phyloP scores from a whole-genome alignment of 306 rosid genomes.

The Benincasa hispida region DNA sequence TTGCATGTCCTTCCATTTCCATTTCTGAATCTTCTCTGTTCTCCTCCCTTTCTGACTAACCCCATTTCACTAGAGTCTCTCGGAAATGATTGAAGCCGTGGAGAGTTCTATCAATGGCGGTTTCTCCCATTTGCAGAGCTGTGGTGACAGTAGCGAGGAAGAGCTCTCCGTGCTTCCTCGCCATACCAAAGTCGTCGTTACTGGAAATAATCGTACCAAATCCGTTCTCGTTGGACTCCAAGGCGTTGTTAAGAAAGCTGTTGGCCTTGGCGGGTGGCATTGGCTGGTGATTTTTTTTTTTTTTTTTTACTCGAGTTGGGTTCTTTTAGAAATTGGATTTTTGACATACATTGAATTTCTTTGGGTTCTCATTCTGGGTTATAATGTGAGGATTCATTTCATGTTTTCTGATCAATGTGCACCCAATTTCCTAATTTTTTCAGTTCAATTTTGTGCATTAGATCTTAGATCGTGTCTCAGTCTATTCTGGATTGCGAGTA shows the following conservation, averaged over 20 bases:
- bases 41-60: neutral
- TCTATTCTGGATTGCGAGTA: neutral
- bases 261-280: slow-evolving; percentile 97
- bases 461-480: neutral
- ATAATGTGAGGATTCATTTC: neutral
- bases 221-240: slow-evolving; percentile 95
- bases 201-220: slow-evolving; percentile 95
- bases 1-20: slow-evolving; percentile 59
- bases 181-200: slow-evolving; percentile 94
- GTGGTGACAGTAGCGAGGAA: slow-evolving; percentile 92
- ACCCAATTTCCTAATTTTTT: neutral
- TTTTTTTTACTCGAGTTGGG: neutral
- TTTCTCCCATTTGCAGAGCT: slow-evolving; percentile 80
- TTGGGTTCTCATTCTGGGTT: neutral
- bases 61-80: neutral
- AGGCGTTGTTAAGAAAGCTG: slow-evolving; percentile 97
- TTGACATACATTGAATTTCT: neutral
- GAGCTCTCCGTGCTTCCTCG: slow-evolving; percentile 96
- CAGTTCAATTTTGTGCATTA: neutral
- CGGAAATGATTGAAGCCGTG: slow-evolving; percentile 72
- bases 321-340: slow-evolving; percentile 2
- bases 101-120: slow-evolving; percentile 80
- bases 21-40: neutral
- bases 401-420: slow-evolving; percentile 14
- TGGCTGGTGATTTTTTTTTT: slow-evolving; percentile 71